Conservation (phyloP, 2,329 filamentous ascomycete species). For the Parafenestella ontariensis region DNA sequence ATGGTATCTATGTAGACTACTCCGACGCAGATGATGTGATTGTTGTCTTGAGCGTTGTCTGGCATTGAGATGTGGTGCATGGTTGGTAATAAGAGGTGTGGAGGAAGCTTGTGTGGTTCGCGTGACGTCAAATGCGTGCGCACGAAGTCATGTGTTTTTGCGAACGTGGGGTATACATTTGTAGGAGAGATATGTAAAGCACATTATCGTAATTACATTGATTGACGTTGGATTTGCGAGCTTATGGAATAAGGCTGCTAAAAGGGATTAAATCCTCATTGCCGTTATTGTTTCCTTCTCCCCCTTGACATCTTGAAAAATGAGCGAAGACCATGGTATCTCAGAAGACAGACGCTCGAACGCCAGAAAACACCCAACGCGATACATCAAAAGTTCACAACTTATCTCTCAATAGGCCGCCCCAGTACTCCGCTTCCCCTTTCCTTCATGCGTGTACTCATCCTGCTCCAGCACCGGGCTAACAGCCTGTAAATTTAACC, state of each 20-base stretch:
- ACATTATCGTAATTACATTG: neutral
- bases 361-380: conserved; percentile 10
- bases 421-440: conserved; percentile 26
- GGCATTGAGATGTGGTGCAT: neutral
- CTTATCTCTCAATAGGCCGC: conserved; percentile 15
- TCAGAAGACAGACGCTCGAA: conserved; percentile 25
- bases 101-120: neutral
- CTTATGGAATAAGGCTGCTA: neutral
- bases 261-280: neutral
- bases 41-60: neutral
- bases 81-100: neutral
- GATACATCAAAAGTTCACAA: neutral
- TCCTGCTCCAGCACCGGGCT: conserved; percentile 29
- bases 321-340: conserved; percentile 26
- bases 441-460: conserved; percentile 26
- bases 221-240: neutral
- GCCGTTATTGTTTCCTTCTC: neutral
- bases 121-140: neutral
- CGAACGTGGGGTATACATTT: neutral
- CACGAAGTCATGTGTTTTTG: neutral
- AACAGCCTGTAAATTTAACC: conserved; percentile 18
- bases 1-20: conserved; percentile 77
- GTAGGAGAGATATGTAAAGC: neutral
- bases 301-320: conserved; percentile 8
- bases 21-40: conserved; percentile 68